phyloP scores from a whole-genome alignment of 2,329 filamentous ascomycete species.

The Fusarium robinianum region DNA sequence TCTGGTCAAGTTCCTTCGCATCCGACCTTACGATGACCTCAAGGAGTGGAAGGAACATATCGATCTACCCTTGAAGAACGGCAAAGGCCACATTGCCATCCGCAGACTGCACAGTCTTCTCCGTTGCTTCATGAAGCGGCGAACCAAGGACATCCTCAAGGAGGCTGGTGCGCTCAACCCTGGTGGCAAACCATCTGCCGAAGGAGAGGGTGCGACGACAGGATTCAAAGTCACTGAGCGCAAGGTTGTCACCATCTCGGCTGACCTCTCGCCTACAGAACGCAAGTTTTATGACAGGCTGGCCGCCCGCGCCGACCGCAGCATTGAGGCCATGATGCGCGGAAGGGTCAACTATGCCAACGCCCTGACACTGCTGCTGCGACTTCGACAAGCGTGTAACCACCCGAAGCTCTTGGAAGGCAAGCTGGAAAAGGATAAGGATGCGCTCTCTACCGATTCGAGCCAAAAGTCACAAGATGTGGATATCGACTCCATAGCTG shows the following conservation, averaged over 20 bases:
- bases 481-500: conserved; percentile 81
- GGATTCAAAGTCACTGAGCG: conserved; percentile 91
- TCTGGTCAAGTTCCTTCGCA: conserved; percentile 87
- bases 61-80: conserved; percentile 84
- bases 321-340: conserved; percentile 86
- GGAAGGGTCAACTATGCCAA: conserved; percentile 88
- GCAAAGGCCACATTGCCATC: conserved; percentile 87
- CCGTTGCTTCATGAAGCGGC: conserved; percentile 96
- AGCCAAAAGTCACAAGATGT: conserved; percentile 58
- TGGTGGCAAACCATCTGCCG: conserved; percentile 64
- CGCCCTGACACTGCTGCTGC: conserved; percentile 87
- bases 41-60: conserved; percentile 91
- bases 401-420: conserved; percentile 87
- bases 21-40: conserved; percentile 87
- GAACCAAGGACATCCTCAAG: conserved; percentile 96
- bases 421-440: conserved; percentile 85
- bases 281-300: conserved; percentile 83
- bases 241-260: conserved; percentile 79
- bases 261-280: conserved; percentile 79
- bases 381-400: conserved; percentile 91
- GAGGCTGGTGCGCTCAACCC: conserved; percentile 80
- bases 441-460: conserved; percentile 72
- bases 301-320: conserved; percentile 81
- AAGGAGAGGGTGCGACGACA: conserved; percentile 58
- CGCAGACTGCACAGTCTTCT: conserved; percentile 81